Evolutionary conservation across 2,329 filamentous ascomycete species (phyloP), one percentile per base, ranked within the genome.

Genomic region (Tolypocladium cylindrosporum): DNA sequence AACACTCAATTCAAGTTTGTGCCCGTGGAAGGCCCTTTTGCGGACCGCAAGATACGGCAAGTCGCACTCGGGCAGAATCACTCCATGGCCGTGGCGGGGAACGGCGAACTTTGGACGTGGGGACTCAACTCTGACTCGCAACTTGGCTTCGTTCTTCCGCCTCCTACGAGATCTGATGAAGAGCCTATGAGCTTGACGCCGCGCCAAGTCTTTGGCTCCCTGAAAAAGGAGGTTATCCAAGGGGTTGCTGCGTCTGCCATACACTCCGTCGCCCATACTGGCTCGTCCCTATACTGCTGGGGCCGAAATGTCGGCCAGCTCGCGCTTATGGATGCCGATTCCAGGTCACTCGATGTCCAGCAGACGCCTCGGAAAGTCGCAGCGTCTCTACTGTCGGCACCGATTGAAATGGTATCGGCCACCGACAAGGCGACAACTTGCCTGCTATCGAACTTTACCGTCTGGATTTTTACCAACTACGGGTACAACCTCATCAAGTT

Each of bases 241-340:
- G 94, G 94, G 0, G 83, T 92, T 58, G 91, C 94, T 2, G 93
- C 94, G 8, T 97, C 94, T 1, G 80, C 90, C 0, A 86, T 96
- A 43, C 94, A 99, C 72, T 97, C 94, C 0, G 92, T 95, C 3
- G 90, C 91, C 0, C 89, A 94, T 67, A 97, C 91, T 0, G 80
- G 82, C 1, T 84, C 85, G 0, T 90, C 90, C 1, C 75, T 99
- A 1, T 99, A 90, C 69, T 96, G 91, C 2, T 99, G 96, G 80
- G 94, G 94, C 27, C 95, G 94, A 66, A 99, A 97, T 66, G 86
- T 91, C 64, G 94, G 94, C 1, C 94, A 99, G 70, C 81, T 99
- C 53, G 94, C 91, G 6, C 80, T 99, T 56, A 91, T 97, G 75
- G 94, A 97, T 70, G 93, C 94, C 0, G 93, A 97, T 72, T 95